phyloP scores from a whole-genome alignment of 1,139 yeast genomes.

The Kodamaea fungicola region DNA sequence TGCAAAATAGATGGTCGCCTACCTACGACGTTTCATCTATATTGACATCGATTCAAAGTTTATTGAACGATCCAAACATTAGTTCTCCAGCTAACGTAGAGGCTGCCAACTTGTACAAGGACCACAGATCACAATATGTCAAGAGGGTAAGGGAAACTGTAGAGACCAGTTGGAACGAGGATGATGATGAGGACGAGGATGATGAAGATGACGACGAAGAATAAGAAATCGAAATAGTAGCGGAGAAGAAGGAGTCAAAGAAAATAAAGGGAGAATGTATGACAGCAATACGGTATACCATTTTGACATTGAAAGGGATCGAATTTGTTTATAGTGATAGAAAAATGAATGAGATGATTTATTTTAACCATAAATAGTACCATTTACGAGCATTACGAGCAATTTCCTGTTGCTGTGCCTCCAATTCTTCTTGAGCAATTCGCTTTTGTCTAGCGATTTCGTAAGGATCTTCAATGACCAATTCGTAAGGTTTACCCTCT shows the following conservation, averaged over 20 bases:
- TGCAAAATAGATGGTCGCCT: constrained; percentile 98
- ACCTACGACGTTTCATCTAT: constrained; percentile 98
- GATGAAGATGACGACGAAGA: constrained; percentile 46
- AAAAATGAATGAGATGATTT: neutral
- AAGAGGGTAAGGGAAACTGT: constrained; percentile 93
- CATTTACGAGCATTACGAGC: constrained; percentile 24
- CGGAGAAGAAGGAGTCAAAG: too few relatives aligned
- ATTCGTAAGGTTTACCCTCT: constrained; percentile 44
- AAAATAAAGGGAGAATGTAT: too few relatives aligned
- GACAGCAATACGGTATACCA: neutral
- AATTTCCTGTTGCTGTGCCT: constrained; percentile 1
- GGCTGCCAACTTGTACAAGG: constrained; percentile 93
- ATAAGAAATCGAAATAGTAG: neutral
- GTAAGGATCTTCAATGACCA: constrained; percentile 35
- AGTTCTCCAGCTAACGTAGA: constrained; percentile 97
- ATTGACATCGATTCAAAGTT: constrained; percentile 80
- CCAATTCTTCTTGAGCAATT: constrained; percentile 14
- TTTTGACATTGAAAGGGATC: neutral
- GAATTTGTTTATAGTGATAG: neutral
- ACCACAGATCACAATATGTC: constrained; percentile 88
- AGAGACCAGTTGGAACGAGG: constrained; percentile 79
- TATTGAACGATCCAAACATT: constrained; percentile 93
- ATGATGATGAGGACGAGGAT: constrained; percentile 59
- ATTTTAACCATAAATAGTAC: constrained; percentile 46
- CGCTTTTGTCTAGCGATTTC: constrained; percentile 27